Evolutionary conservation across 2,329 filamentous ascomycete genomes (phyloP).

Genomic region (Chrysosphaeria jannelii): DNA sequence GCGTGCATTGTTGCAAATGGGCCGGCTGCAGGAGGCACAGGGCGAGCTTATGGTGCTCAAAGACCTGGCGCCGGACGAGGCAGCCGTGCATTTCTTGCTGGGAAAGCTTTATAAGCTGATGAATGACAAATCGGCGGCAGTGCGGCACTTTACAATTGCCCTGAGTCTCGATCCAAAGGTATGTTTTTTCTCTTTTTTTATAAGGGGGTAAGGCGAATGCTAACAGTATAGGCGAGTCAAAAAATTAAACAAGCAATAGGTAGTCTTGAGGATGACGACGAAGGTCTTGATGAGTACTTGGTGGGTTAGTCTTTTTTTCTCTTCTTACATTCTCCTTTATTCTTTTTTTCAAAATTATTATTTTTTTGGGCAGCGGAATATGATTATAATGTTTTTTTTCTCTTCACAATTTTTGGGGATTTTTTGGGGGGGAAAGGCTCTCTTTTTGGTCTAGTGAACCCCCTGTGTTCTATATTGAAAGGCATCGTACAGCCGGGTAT

Average conservation of each 20-base stretch:
- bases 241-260: slow-evolving; percentile 96
- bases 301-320: slow-evolving; percentile 15
- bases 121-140: slow-evolving; percentile 47
- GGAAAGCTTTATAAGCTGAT: slow-evolving; percentile 53
- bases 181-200: slow-evolving; percentile 4
- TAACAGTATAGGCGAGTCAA: slow-evolving; percentile 38
- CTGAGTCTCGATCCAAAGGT: slow-evolving; percentile 93
- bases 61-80: slow-evolving; percentile 75
- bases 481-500: slow-evolving; percentile 62
- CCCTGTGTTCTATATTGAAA: slow-evolving; percentile 73
- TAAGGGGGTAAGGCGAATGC: background rate
- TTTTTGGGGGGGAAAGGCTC: too few species aligned
- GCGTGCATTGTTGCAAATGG: slow-evolving; percentile 50
- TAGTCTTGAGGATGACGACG: slow-evolving; percentile 54
- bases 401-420: too few species aligned
- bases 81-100: slow-evolving; percentile 82
- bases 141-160: slow-evolving; percentile 81
- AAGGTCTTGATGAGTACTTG: slow-evolving; percentile 37
- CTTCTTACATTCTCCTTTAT: background rate
- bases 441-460: slow-evolving; percentile 45
- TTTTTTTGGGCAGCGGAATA: too few species aligned
- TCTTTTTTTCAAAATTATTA: background rate
- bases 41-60: slow-evolving; percentile 67
- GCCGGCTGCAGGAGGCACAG: slow-evolving; percentile 39
- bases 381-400: too few species aligned